A percentile compares a stretch with the other conserved stretches of the same genome.
Evolutionary conservation across 2,329 filamentous ascomycete species (phyloP).

Genomic region (Xylariaceae sp.): DNA sequence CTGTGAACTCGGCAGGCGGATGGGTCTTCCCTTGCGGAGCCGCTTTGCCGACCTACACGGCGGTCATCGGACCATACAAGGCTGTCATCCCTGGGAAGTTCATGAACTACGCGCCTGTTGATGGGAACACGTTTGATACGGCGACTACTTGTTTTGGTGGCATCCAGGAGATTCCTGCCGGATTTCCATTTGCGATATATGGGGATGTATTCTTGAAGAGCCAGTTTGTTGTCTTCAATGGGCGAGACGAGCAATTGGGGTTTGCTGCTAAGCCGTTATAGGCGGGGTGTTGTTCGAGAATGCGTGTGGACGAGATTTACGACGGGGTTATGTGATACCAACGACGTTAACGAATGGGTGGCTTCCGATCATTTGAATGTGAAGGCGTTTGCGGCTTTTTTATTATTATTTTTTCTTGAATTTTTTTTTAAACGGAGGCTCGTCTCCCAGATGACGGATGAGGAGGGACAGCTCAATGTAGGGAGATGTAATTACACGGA

Average conservation of each 20-base stretch:
- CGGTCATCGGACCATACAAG: slow-evolving; percentile 23
- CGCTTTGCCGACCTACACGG: slow-evolving; percentile 40
- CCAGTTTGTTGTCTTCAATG: slow-evolving; percentile 63
- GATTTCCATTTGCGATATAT: slow-evolving; percentile 60
- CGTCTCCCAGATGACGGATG: too few relatives aligned
- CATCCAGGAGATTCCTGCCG: slow-evolving; percentile 52
- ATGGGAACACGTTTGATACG: slow-evolving; percentile 49
- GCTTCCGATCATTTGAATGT: too few relatives aligned
- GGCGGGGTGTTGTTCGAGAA: not conserved
- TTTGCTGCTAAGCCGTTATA: slow-evolving; percentile 39
- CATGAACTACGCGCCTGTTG: slow-evolving; percentile 43
- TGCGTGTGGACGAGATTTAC: not conserved
- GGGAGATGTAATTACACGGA: too few relatives aligned
- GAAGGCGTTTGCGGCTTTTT: too few relatives aligned
- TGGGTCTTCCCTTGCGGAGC: slow-evolving; percentile 54
- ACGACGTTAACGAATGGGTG: too few relatives aligned
- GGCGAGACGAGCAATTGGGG: slow-evolving; percentile 41
- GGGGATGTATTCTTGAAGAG: slow-evolving; percentile 68
- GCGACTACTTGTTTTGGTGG: slow-evolving; percentile 59
- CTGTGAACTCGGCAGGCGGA: slow-evolving; percentile 41
- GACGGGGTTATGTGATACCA: not conserved
- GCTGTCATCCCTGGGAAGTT: slow-evolving; percentile 32
- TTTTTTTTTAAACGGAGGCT: too few relatives aligned
- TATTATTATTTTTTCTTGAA: too few relatives aligned
- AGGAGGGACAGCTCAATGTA: too few relatives aligned